phyloP scores from a whole-genome alignment of 2,329 filamentous ascomycete species.

The Eutypella sp. region DNA sequence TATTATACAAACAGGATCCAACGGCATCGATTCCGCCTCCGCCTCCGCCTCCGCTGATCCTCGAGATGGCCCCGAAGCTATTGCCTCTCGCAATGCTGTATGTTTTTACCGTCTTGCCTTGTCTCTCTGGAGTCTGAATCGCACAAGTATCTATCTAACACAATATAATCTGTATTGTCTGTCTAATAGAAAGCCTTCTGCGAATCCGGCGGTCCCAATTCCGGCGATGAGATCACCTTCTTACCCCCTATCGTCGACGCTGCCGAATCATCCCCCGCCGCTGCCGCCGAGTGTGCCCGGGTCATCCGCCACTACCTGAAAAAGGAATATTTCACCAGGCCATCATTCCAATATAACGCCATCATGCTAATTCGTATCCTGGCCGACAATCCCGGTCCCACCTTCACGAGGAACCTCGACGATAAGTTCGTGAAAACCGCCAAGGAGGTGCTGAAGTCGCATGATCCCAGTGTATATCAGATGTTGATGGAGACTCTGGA shows the following conservation, averaged over 20 bases:
- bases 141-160: conserved; percentile 8
- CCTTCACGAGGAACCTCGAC: conserved; percentile 88
- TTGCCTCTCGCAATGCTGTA: conserved; percentile 63
- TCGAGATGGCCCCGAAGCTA: conserved; percentile 61
- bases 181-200: conserved; percentile 67
- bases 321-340: conserved; percentile 59
- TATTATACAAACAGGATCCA: background rate
- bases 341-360: conserved; percentile 87
- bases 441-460: conserved; percentile 68
- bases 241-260: conserved; percentile 91
- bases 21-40: conserved; percentile 7
- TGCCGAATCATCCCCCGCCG: conserved; percentile 84
- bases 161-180: conserved; percentile 13
- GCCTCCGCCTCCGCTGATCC: conserved; percentile 20
- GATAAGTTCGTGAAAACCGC: conserved; percentile 73
- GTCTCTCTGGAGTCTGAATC: conserved; percentile 4
- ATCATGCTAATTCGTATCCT: conserved; percentile 94
- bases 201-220: conserved; percentile 61
- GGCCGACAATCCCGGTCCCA: conserved; percentile 82
- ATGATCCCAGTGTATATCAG: conserved; percentile 74
- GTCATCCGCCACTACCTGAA: conserved; percentile 78
- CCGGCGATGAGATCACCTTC: conserved; percentile 85
- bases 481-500: conserved; percentile 85
- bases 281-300: conserved; percentile 74
- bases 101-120: conserved; percentile 25